Percentiles rank a stretch among this genome's conserved stretches.
These are phyloP conservation scores for Polytolypa hystricis DNA, from an alignment of 2,329 filamentous ascomycete genomes.

Conservation along the genomic window DNA sequence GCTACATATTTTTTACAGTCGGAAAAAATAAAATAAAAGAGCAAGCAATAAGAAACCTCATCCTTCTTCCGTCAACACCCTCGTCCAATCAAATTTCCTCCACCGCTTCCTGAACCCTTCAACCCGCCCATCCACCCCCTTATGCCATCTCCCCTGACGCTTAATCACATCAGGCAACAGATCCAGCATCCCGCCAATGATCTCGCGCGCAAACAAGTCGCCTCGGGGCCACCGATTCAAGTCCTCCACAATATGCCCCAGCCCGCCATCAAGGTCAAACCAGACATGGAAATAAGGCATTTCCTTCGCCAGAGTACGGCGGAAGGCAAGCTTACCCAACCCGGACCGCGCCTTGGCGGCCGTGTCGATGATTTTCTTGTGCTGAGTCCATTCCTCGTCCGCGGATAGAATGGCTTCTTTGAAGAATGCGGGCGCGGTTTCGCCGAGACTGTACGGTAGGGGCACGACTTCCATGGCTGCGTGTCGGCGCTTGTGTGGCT, in stretches of 20 bases:
- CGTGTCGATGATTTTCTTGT: slow-evolving; percentile 90
- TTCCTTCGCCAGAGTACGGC: slow-evolving; percentile 75
- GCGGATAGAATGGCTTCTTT: slow-evolving; percentile 79
- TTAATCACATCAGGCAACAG: slow-evolving; percentile 72
- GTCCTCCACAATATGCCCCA: slow-evolving; percentile 90
- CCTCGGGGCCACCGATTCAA: slow-evolving; percentile 73
- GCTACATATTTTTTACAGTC: too few relatives aligned
- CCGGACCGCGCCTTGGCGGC: slow-evolving; percentile 46
- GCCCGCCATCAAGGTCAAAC: slow-evolving; percentile 83
- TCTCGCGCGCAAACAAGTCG: slow-evolving; percentile 84
- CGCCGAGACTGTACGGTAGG: slow-evolving; percentile 81
- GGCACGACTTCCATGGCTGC: slow-evolving; percentile 79
- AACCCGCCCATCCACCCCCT: slow-evolving; percentile 52
- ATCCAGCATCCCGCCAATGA: slow-evolving; percentile 87
- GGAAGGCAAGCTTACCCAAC: slow-evolving; percentile 69
- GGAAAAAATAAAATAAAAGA: too few relatives aligned
- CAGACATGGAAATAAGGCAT: slow-evolving; percentile 98
- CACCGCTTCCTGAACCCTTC: slow-evolving; percentile 75
- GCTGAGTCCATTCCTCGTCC: slow-evolving; percentile 92
- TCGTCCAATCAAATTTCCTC: slow-evolving; percentile 88
- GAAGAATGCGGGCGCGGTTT: slow-evolving; percentile 89
- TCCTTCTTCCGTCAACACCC: slow-evolving; percentile 44
- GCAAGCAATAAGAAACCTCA: too few relatives aligned
- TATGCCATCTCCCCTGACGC: slow-evolving; percentile 76
- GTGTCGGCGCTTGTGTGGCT: slow-evolving; percentile 66